Evolutionary conservation across 225 moss, liverwort and hornwort genomes (phyloP).

Genomic region (Physcomitrium patens): DNA sequence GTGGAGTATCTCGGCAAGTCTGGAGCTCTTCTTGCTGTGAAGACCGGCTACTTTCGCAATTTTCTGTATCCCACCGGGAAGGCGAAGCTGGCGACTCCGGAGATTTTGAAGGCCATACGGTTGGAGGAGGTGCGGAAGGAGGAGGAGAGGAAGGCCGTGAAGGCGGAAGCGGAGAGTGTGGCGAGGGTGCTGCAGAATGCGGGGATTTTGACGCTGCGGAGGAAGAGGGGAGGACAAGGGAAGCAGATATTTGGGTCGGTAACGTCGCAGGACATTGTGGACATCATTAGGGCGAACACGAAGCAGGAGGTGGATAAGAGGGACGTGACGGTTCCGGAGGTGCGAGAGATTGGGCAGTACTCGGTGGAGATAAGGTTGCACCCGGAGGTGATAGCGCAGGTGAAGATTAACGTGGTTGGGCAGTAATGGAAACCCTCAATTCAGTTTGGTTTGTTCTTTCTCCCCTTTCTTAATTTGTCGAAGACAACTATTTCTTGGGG

Average conservation of each 20-base stretch:
- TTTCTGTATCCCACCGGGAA: conserved; percentile 63
- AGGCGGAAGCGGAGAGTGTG: conserved; percentile 62
- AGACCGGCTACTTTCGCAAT: conserved; percentile 74
- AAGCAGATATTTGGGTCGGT: conserved; percentile 78
- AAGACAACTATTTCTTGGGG: too few species aligned
- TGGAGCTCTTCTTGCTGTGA: conserved; percentile 63
- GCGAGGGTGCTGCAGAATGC: conserved; percentile 63
- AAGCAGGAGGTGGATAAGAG: conserved; percentile 70
- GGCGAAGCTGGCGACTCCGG: conserved; percentile 70
- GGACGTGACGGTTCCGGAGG: conserved; percentile 68
- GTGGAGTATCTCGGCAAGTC: conserved; percentile 61
- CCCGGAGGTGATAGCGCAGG: conserved; percentile 63
- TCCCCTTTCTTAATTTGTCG: too few species aligned
- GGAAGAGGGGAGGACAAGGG: conserved; percentile 75
- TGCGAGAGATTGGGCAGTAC: conserved; percentile 71
- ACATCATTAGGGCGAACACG: conserved; percentile 70
- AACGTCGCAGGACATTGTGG: conserved; percentile 69
- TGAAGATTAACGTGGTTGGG: conserved; percentile 72
- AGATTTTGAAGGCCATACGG: conserved; percentile 72
- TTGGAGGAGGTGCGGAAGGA: conserved; percentile 47
- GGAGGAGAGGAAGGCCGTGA: conserved; percentile 57
- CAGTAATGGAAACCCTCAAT: conserved; percentile 22
- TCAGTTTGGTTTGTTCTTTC: background rate
- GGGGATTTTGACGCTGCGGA: conserved; percentile 59
- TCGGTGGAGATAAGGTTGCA: conserved; percentile 69